Percentiles rank a stretch among this genome's conserved stretches.
Evolutionary conservation across 768 basidiomycete species (phyloP).

Genomic region (Mycena alexandri): DNA sequence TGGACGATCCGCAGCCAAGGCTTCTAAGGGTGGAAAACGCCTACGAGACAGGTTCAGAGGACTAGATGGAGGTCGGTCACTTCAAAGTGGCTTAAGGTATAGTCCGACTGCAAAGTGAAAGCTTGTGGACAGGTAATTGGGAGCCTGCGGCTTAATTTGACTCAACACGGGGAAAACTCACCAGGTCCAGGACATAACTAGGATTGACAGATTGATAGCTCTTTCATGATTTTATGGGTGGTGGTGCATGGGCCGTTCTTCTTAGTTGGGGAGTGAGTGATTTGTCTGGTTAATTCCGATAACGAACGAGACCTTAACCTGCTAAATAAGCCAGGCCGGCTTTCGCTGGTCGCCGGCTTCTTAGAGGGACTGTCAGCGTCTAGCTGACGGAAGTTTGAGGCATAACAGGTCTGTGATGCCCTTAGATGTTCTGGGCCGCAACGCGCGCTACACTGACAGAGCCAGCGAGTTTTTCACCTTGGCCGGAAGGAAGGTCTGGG

Average conservation of each 20-base stretch:
- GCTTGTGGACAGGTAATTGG: too few relatives aligned
- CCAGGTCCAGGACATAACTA: slow-evolving; percentile 84
- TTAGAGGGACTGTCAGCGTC: too few relatives aligned
- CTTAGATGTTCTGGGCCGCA: too few relatives aligned
- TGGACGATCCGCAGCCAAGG: too few relatives aligned
- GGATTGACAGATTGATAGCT: slow-evolving; percentile 87
- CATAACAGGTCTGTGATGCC: too few relatives aligned
- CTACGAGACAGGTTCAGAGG: slow-evolving; percentile 6
- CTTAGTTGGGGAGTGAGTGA: slow-evolving; percentile 94
- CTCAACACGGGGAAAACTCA: slow-evolving; percentile 87
- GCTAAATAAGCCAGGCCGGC: slow-evolving; percentile 90
- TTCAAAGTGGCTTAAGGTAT: too few relatives aligned
- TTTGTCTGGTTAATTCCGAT: slow-evolving; percentile 98
- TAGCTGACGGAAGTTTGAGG: too few relatives aligned
- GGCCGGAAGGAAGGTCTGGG: slow-evolving; percentile 77
- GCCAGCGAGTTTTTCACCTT: slow-evolving; percentile 86
- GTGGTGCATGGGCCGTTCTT: slow-evolving; percentile 92
- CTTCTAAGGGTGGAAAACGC: too few relatives aligned
- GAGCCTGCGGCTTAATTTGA: slow-evolving; percentile 90
- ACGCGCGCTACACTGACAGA: slow-evolving; percentile 91
- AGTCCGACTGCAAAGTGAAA: too few relatives aligned
- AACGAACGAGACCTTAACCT: slow-evolving; percentile 95
- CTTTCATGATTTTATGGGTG: slow-evolving; percentile 89
- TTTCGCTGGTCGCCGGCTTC: slow-evolving; percentile 76
- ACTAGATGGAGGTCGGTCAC: too few relatives aligned